These are phyloP conservation scores for Fraxinus latifolia DNA, from an alignment of 305 asterid genomes.

Conservation along the genomic window DNA sequence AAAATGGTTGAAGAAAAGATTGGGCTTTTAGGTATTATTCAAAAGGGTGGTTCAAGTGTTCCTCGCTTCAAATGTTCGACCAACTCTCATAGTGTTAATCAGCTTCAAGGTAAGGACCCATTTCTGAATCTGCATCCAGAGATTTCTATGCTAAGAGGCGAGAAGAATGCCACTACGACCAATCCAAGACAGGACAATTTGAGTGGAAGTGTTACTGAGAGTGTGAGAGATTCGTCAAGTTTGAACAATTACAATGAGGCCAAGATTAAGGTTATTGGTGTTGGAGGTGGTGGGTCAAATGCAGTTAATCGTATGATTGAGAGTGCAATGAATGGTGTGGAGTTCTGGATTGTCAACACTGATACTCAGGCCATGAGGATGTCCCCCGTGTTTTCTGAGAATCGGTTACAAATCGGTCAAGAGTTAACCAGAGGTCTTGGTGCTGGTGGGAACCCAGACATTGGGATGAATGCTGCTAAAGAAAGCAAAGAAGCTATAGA, in stretches of 20 bases:
- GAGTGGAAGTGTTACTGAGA: conserved; percentile 55
- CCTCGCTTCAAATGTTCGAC: conserved; percentile 58
- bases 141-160: conserved; percentile 85
- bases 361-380: conserved; percentile 4
- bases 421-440: conserved; percentile 34
- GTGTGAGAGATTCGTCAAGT: conserved; percentile 31
- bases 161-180: conserved; percentile 42
- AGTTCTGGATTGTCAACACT: conserved; percentile 5
- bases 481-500: conserved; percentile 32
- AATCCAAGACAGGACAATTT: conserved; percentile 52
- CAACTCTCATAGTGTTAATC: conserved; percentile 59
- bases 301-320: conserved; percentile 53
- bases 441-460: conserved; percentile 33
- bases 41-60: conserved; percentile 35
- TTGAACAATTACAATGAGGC: conserved; percentile 43
- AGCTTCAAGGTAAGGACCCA: conserved; percentile 64
- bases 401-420: conserved; percentile 28
- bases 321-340: conserved; percentile 8
- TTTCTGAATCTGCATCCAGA: conserved; percentile 87
- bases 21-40: conserved; percentile 28
- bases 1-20: conserved; percentile 54
- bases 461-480: conserved; percentile 32
- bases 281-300: conserved; percentile 99
- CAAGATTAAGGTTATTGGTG: conserved; percentile 69
- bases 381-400: conserved; percentile 21